These are phyloP conservation scores for Stachybotrys chartarum DNA, from an alignment of 2,329 filamentous ascomycete species.

Conservation along the genomic window DNA sequence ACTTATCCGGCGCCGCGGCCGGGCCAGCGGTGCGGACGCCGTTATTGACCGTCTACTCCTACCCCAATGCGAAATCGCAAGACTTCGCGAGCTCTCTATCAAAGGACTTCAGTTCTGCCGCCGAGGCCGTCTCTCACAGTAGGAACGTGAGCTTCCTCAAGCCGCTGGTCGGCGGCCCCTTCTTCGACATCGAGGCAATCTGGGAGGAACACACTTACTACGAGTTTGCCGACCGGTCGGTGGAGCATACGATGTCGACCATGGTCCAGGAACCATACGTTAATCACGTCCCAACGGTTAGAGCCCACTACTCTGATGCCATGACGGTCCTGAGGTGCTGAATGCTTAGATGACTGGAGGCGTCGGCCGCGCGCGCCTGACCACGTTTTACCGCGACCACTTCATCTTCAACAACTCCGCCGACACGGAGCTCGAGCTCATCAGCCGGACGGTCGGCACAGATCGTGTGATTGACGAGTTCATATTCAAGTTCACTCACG, in stretches of 20 bases:
- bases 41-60: constrained; percentile 27
- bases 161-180: constrained; percentile 52
- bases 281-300: constrained; percentile 65
- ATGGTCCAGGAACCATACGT: constrained; percentile 78
- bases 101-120: constrained; percentile 38
- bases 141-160: constrained; percentile 61
- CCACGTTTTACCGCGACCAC: constrained; percentile 63
- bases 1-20: constrained; percentile 10
- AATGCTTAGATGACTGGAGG: constrained; percentile 51
- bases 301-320: constrained; percentile 11
- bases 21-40: not conserved
- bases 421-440: constrained; percentile 60
- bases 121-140: constrained; percentile 58
- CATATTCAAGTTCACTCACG: constrained; percentile 57
- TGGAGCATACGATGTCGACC: constrained; percentile 70
- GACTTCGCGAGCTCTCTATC: constrained; percentile 42
- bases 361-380: constrained; percentile 55
- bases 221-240: constrained; percentile 62
- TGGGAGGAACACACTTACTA: constrained; percentile 73
- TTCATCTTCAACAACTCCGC: constrained; percentile 69
- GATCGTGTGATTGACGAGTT: constrained; percentile 70
- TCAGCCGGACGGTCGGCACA: constrained; percentile 64
- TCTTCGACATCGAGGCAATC: constrained; percentile 67
- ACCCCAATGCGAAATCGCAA: constrained; percentile 24
- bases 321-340: not conserved